Conservation (phyloP, 306 rosid genomes). For the Castanea sativa region DNA sequence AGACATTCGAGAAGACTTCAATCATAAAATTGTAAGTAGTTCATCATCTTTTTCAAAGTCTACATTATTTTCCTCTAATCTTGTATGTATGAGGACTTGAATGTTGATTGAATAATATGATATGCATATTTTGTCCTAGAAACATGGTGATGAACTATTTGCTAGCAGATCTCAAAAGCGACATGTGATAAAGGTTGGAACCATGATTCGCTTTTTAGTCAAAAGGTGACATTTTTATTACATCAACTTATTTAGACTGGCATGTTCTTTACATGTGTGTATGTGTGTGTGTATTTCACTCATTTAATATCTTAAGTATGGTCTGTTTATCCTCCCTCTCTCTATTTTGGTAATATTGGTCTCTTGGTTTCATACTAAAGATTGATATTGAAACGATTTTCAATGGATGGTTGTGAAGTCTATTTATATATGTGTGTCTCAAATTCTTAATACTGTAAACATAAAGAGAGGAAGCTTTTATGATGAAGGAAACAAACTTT, state of each 20-base stretch:
- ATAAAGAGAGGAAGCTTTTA: not conserved
- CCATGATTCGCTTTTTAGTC: conserved; percentile 59
- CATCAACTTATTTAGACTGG: not conserved
- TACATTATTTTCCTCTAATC: not conserved
- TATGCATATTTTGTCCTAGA: conserved; percentile 43
- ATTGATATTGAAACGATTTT: not conserved
- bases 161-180: conserved; percentile 63
- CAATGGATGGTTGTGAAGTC: too few relatives aligned
- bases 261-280: not conserved
- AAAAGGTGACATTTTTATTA: conserved; percentile 62
- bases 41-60: conserved; percentile 1
- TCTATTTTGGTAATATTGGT: not conserved
- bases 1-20: conserved; percentile 67
- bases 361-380: not conserved
- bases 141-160: conserved; percentile 55
- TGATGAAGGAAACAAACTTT: not conserved
- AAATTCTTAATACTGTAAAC: not conserved
- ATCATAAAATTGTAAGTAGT: conserved; percentile 46
- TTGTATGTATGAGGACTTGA: not conserved
- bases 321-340: not conserved
- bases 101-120: not conserved
- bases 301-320: not conserved
- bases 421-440: too few relatives aligned
- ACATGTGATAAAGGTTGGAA: conserved; percentile 80
- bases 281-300: not conserved